Conservation (phyloP, 345 rosid genomes). For the Trapa bicornis region DNA sequence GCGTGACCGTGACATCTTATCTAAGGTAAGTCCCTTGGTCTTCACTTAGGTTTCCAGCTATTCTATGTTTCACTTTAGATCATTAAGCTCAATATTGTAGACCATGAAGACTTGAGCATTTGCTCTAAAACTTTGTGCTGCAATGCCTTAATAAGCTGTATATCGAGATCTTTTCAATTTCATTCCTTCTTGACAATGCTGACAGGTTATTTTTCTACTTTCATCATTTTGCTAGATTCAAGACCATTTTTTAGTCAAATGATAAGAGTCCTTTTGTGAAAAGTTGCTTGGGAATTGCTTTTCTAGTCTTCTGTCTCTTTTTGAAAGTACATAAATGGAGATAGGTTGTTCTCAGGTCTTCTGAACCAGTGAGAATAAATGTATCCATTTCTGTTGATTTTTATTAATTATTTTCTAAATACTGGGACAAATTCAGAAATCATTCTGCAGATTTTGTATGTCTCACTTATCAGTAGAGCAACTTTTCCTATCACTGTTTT, state of each 20-base stretch:
- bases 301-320: neutral
- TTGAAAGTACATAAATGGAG: neutral
- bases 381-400: neutral
- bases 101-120: neutral
- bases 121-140: neutral
- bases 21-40: conserved; percentile 39
- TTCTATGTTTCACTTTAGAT: neutral
- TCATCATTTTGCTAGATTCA: neutral
- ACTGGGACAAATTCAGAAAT: neutral
- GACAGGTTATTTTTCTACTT: neutral
- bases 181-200: neutral
- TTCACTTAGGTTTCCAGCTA: neutral
- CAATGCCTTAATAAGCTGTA: neutral
- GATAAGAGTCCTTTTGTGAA: neutral
- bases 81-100: neutral
- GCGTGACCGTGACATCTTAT: conserved; percentile 55
- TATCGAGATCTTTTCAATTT: neutral
- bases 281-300: neutral
- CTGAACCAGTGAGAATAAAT: neutral
- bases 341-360: neutral
- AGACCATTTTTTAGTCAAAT: neutral
- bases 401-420: neutral
- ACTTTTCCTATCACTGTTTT: neutral
- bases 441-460: neutral
- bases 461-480: neutral